Percentiles rank a stretch among this genome's conserved stretches.
Evolutionary conservation across 768 basidiomycete genomes (phyloP).

Genomic region (Krasilnikovozyma curviuscula): DNA sequence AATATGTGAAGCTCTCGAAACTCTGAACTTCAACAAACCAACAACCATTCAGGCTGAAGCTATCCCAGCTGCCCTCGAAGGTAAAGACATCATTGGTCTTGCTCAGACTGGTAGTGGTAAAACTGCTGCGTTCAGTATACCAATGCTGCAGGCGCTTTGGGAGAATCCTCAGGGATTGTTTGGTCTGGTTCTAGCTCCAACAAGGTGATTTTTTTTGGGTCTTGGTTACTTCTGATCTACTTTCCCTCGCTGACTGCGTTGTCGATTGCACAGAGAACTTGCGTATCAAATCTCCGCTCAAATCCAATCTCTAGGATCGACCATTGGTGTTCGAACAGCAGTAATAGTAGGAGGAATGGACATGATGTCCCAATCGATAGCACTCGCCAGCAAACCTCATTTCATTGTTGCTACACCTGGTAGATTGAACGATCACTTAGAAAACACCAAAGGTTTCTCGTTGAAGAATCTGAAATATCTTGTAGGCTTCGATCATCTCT

Average conservation of each 20-base stretch:
- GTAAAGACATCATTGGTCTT: conserved; percentile 93
- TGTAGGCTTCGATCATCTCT: conserved; percentile 33
- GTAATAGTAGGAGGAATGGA: conserved; percentile 94
- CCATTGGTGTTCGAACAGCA: conserved; percentile 77
- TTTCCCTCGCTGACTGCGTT: background rate
- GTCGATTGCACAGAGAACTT: conserved; percentile 41
- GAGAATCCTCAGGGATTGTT: conserved; percentile 55
- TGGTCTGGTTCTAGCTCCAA: conserved; percentile 83
- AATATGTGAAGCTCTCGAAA: conserved; percentile 63
- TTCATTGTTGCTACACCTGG: conserved; percentile 91
- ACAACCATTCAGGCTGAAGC: conserved; percentile 75
- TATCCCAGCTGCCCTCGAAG: conserved; percentile 72
- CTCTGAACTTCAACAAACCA: conserved; percentile 62
- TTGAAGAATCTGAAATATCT: conserved; percentile 68
- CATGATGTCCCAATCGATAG: conserved; percentile 71
- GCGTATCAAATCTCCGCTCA: conserved; percentile 97
- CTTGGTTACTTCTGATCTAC: background rate
- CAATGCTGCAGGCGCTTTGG: conserved; percentile 91
- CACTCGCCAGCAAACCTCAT: conserved; percentile 82
- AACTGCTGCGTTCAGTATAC: conserved; percentile 89
- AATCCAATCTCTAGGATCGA: conserved; percentile 73
- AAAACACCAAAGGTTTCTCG: conserved; percentile 93
- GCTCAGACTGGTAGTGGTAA: conserved; percentile 95
- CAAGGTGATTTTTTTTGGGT: conserved; percentile 30
- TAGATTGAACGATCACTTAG: conserved; percentile 75